A percentile compares a stretch with the other conserved stretches of the same genome.
Conservation (phyloP, 805 yeast genomes). For the Suhomyces pyralidae region DNA sequence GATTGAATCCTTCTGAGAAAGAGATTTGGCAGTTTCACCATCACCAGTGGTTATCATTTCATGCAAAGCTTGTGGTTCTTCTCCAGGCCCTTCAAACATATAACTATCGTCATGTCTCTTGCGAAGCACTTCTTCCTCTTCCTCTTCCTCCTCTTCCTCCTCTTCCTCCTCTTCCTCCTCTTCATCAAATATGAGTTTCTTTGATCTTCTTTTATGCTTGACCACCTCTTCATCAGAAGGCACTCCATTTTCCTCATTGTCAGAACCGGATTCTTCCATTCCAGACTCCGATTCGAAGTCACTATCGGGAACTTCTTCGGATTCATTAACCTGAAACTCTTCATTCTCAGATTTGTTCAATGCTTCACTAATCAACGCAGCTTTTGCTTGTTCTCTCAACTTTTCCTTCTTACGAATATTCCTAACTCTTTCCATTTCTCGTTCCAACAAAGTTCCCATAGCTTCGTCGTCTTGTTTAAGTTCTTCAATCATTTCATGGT, state of each 20-base stretch:
- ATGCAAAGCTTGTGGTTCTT: slow-evolving; percentile 6
- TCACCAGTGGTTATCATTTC: slow-evolving; percentile 15
- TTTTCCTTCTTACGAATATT: slow-evolving; percentile 44
- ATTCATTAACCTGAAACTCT: slow-evolving; percentile 10
- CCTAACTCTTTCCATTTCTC: slow-evolving; percentile 49
- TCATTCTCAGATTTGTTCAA: slow-evolving; percentile 18
- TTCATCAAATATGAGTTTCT: slow-evolving; percentile 8
- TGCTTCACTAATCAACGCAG: slow-evolving; percentile 24
- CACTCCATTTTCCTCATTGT: neutral
- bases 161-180: slow-evolving; percentile 16
- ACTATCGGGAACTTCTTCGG: slow-evolving; percentile 15
- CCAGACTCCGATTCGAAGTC: slow-evolving; percentile 11
- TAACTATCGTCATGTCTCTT: slow-evolving; percentile 25
- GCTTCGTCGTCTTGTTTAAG: slow-evolving; percentile 43
- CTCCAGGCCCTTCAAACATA: slow-evolving; percentile 24
- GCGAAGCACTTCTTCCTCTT: slow-evolving; percentile 5
- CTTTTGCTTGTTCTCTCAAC: slow-evolving; percentile 34
- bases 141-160: slow-evolving; percentile 6
- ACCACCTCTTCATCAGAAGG: neutral
- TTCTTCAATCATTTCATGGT: slow-evolving; percentile 30
- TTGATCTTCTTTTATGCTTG: slow-evolving; percentile 7
- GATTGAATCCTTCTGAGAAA: neutral
- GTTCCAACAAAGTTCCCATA: slow-evolving; percentile 45
- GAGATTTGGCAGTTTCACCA: neutral
- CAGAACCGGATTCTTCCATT: neutral